phyloP scores from a whole-genome alignment of 345 rosid genomes.

The Schrenkiella parvula region DNA sequence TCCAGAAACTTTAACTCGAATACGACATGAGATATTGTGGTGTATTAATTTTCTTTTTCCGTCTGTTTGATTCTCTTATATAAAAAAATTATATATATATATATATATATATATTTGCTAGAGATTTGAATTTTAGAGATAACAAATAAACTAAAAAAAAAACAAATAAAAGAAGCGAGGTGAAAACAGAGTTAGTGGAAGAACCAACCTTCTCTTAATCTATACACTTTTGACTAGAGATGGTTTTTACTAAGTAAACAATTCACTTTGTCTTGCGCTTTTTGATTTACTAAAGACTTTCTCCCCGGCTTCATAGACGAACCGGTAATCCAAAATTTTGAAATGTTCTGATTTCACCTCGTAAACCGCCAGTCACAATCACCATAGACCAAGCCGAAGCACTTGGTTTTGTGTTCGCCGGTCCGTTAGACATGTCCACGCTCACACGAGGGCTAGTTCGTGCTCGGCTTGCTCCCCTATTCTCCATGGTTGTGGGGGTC shows the following conservation, averaged over 20 bases:
- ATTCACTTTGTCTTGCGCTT: slow-evolving; percentile 16
- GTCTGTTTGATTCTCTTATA: background rate
- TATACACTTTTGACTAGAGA: slow-evolving; percentile 52
- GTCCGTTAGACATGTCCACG: slow-evolving; percentile 49
- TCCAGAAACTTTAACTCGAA: slow-evolving; percentile 19
- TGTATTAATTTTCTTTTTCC: slow-evolving; percentile 11
- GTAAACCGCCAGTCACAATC: slow-evolving; percentile 83
- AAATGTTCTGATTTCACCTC: slow-evolving; percentile 78
- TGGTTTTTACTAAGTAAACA: background rate
- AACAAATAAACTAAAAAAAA: slow-evolving; percentile 45
- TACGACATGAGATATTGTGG: slow-evolving; percentile 17
- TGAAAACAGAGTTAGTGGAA: background rate
- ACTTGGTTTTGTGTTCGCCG: slow-evolving; percentile 35
- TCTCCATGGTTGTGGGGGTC: too few species aligned
- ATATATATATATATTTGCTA: slow-evolving; percentile 45
- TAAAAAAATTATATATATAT: background rate
- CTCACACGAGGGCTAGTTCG: slow-evolving; percentile 52
- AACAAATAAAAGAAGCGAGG: slow-evolving; percentile 30
- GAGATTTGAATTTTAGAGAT: slow-evolving; percentile 41
- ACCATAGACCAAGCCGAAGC: slow-evolving; percentile 80
- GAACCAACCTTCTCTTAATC: slow-evolving; percentile 44
- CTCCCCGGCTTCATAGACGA: slow-evolving; percentile 41
- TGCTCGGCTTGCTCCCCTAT: too few species aligned
- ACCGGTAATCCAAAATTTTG: slow-evolving; percentile 91
- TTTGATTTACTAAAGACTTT: slow-evolving; percentile 10